Conservation (phyloP, 352 stramenopile species). For the Peronospora destructor region DNA sequence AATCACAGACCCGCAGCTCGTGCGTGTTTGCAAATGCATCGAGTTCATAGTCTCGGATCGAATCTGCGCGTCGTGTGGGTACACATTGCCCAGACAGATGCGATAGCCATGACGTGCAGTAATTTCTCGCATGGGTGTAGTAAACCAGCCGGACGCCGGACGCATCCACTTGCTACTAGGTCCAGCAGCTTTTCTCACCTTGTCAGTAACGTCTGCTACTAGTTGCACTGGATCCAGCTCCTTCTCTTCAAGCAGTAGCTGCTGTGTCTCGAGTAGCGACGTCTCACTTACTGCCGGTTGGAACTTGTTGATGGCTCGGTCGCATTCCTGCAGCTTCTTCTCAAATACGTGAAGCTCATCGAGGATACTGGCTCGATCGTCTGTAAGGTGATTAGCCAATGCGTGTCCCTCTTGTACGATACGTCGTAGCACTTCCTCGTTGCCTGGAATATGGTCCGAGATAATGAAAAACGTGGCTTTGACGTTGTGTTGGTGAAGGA, state of each 20-base stretch:
- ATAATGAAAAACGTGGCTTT: constrained; percentile 86
- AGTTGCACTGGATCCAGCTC: neutral
- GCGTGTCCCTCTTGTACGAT: constrained; percentile 76
- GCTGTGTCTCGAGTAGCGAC: constrained; percentile 11
- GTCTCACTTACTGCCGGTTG: constrained; percentile 15
- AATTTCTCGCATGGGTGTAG: constrained; percentile 67
- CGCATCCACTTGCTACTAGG: constrained; percentile 54
- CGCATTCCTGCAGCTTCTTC: constrained; percentile 72
- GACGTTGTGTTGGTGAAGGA: constrained; percentile 51
- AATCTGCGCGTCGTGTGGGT: constrained; percentile 84
- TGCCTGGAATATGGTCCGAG: constrained; percentile 52
- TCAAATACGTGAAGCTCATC: constrained; percentile 80
- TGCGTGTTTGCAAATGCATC: constrained; percentile 45
- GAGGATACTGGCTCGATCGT: constrained; percentile 70
- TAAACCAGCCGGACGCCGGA: constrained; percentile 83
- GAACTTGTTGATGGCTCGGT: constrained; percentile 50
- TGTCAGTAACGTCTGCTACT: neutral
- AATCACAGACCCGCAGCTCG: constrained; percentile 63
- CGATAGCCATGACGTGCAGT: constrained; percentile 67
- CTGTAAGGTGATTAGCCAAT: constrained; percentile 77
- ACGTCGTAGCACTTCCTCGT: constrained; percentile 59
- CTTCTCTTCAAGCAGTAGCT: constrained; percentile 24
- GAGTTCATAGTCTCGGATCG: constrained; percentile 61
- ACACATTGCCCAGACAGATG: constrained; percentile 81
- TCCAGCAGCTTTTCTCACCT: neutral